Base-by-base conservation (phyloP, 2,329 filamentous ascomycete genomes). In the Amphichorda felina region DNA sequence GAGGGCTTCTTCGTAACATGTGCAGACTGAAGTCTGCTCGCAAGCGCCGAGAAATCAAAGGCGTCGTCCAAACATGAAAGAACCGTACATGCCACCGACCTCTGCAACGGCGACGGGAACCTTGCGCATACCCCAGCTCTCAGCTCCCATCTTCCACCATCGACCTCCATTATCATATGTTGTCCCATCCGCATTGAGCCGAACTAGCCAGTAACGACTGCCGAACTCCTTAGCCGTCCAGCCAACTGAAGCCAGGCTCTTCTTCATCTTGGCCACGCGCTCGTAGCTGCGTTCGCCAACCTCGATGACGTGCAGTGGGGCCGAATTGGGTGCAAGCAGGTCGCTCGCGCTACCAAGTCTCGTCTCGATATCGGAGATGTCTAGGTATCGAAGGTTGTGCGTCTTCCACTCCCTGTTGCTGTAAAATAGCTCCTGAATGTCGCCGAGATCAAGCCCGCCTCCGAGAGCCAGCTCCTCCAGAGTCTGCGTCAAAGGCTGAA, bases 21-120 rank as follows among this genome's bases (percentile, higher is more conserved):
- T n/a, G n/a, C n/a, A n/a, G n/a, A n/a, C n/a, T n/a, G n/a, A n/a
- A n/a, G n/a, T n/a, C n/a, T n/a, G n/a, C n/a, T n/a, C n/a, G n/a
- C n/a, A n/a, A n/a, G n/a, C n/a, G n/a, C n/a, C n/a, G n/a, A n/a
- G n/a, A n/a, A n/a, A n/a, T 62, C 55, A 76, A 38, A 76, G 54
- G 50, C 70, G 68, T 45, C 70, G 60, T 48, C 70, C 70, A 57
- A 76, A 77, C 72, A 77, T 77, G 48, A 71, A 76, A 17, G 64
- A 71, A 16, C 91, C 91, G 52, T 96, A 95, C 51, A 94, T 93
- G 42, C 86, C 86, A 48, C 94, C 91, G 18, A 96, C 82, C 56
- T 96, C 89, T 36, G 88, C 85, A 50, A 78, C 75, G 18, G 83
- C 86, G 45, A 96, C 80, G n/a, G 89, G 93, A 29, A 96, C 71